These are phyloP conservation scores for Fraxinus excelsior DNA, from an alignment of 257 asterid species.

Conservation along the genomic window DNA sequence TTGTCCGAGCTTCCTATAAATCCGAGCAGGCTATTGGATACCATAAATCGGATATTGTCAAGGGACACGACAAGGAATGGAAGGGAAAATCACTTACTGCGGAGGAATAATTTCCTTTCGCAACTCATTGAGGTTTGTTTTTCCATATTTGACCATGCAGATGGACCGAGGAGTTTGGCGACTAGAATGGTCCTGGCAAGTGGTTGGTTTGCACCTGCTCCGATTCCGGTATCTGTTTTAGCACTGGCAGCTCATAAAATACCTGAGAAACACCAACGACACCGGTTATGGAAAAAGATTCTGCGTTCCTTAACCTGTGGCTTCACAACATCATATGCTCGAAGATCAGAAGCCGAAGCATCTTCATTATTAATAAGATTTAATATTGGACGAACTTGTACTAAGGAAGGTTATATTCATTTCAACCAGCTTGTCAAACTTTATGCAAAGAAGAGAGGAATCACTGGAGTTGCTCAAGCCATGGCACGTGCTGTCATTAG, in stretches of 20 bases:
- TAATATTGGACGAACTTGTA: constrained; percentile 55
- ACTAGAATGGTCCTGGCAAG: constrained; percentile 90
- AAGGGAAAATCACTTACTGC: constrained; percentile 61
- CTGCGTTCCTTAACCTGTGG: constrained; percentile 69
- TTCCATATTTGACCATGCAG: constrained; percentile 91
- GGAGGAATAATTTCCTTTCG: constrained; percentile 69
- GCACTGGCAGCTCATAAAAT: constrained; percentile 76
- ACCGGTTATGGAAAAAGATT: constrained; percentile 59
- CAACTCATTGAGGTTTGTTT: constrained; percentile 96
- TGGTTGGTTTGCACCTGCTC: constrained; percentile 93
- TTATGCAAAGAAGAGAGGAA: constrained; percentile 63
- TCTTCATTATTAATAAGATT: constrained; percentile 62
- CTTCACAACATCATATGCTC: constrained; percentile 61
- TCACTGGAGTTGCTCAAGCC: constrained; percentile 62
- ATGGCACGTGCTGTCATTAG: constrained; percentile 63
- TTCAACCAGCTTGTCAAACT: constrained; percentile 51
- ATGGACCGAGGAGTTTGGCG: constrained; percentile 82
- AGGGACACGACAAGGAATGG: constrained; percentile 53
- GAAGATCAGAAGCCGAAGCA: constrained; percentile 71
- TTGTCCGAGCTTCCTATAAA: constrained; percentile 92
- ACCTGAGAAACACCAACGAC: constrained; percentile 71
- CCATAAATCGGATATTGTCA: constrained; percentile 79
- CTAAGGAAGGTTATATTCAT: constrained; percentile 61
- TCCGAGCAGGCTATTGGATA: constrained; percentile 81
- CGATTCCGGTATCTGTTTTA: constrained; percentile 58